Conservation (phyloP, 2,329 filamentous ascomycete species). For the Emmonsia crescens region DNA sequence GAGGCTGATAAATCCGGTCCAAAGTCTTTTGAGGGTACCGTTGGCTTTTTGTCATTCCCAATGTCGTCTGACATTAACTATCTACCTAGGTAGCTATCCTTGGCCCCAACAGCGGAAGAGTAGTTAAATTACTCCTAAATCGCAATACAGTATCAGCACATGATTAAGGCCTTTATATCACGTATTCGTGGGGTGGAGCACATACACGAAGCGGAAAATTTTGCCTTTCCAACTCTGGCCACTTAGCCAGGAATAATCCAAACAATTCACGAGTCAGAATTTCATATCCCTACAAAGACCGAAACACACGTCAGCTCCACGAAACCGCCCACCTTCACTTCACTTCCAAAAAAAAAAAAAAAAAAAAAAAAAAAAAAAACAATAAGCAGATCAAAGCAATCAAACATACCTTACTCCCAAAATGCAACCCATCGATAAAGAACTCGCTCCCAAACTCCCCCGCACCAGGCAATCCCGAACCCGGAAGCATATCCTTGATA, state of each 20-base stretch:
- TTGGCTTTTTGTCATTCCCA: background rate
- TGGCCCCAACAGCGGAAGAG: background rate
- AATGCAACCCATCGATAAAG: constrained; percentile 31
- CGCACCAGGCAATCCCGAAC: constrained; percentile 23
- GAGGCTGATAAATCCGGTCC: constrained; percentile 25
- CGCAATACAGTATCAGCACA: background rate
- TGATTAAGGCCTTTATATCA: background rate
- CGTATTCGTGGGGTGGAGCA: background rate
- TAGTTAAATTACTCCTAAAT: background rate
- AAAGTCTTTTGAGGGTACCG: background rate
- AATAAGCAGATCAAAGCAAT: background rate
- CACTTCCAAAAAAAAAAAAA: background rate
- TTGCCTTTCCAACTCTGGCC: constrained; percentile 14
- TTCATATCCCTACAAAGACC: constrained; percentile 11
- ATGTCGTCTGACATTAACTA: background rate
- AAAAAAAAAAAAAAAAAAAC: no score
- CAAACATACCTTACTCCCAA: constrained; percentile 16
- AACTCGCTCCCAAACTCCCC: constrained; percentile 23
- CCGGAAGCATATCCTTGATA: constrained; percentile 24
- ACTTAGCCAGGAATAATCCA: constrained; percentile 10
- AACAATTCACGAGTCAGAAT: constrained; percentile 12
- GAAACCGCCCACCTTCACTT: background rate
- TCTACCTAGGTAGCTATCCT: background rate
- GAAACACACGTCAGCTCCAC: background rate
- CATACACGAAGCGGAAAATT: constrained; percentile 10